Percentiles rank a stretch among this genome's conserved stretches.
Conservation (phyloP, 225 moss, liverwort and hornwort species). For the Anthoceros angustus region DNA sequence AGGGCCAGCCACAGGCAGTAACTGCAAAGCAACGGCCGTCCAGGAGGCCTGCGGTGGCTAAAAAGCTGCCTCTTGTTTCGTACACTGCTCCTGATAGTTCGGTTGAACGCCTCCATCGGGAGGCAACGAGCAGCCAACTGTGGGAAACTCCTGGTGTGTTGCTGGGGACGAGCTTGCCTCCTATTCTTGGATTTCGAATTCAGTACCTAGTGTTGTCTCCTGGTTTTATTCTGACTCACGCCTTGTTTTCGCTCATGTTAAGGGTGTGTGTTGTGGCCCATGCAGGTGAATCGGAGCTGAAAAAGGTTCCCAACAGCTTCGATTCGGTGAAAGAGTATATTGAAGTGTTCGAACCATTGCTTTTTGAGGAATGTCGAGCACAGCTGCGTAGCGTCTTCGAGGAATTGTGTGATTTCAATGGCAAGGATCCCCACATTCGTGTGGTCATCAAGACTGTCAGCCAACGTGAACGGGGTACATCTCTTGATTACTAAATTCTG, state of each 20-base stretch:
- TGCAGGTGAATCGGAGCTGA: constrained; percentile 61
- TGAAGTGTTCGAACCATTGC: constrained; percentile 73
- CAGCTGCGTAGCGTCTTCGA: constrained; percentile 90
- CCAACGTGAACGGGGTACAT: constrained; percentile 76
- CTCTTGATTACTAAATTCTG: not conserved
- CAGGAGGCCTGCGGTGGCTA: constrained; percentile 7
- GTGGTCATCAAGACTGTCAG: constrained; percentile 65
- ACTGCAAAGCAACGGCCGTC: not conserved
- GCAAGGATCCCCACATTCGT: constrained; percentile 62
- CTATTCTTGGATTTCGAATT: not conserved
- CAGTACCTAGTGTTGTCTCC: not conserved
- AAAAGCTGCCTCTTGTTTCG: constrained; percentile 33
- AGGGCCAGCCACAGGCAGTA: too few relatives aligned
- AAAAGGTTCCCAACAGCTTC: constrained; percentile 82
- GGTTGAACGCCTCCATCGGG: constrained; percentile 92
- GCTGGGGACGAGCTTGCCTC: constrained; percentile 11
- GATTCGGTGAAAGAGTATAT: constrained; percentile 81
- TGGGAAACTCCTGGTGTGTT: constrained; percentile 95
- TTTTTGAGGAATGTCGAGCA: constrained; percentile 96
- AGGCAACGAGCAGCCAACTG: constrained; percentile 77
- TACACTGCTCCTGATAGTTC: constrained; percentile 56
- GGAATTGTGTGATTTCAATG: constrained; percentile 74
- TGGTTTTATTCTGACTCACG: not conserved
- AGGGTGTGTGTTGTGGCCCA: not conserved
- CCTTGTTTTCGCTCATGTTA: not conserved